Percentiles rank a stretch among this genome's conserved stretches.
Evolutionary conservation across 2,329 filamentous ascomycete species (phyloP).

Genomic region (Gnomoniopsis sp.): DNA sequence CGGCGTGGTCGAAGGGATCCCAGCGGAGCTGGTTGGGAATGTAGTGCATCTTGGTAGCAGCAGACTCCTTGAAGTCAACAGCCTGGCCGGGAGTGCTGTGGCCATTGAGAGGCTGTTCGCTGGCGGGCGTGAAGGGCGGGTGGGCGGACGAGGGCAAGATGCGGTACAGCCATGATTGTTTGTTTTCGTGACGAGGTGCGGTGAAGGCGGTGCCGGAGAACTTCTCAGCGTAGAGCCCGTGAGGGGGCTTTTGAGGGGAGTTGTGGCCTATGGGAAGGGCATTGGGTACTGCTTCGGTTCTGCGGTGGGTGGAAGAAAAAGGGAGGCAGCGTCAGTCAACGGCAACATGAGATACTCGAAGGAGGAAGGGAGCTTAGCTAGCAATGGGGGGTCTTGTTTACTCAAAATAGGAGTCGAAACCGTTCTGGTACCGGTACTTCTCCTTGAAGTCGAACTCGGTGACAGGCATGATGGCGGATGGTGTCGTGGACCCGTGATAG

Average conservation of each 20-base stretch:
- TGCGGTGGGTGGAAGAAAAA: conserved; percentile 30
- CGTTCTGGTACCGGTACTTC: conserved; percentile 73
- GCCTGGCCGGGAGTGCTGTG: conserved; percentile 21
- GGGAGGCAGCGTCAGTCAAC: not conserved
- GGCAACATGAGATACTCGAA: not conserved
- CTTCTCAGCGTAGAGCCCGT: conserved; percentile 80
- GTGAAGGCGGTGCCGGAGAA: conserved; percentile 71
- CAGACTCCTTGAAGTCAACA: conserved; percentile 20
- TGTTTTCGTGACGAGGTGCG: conserved; percentile 64
- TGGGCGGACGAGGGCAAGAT: conserved; percentile 64
- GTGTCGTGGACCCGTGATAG: not conserved
- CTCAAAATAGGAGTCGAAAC: conserved; percentile 77
- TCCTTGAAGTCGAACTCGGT: conserved; percentile 47
- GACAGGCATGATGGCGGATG: conserved; percentile 41
- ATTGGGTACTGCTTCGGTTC: conserved; percentile 71
- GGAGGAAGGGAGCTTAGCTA: too few relatives aligned
- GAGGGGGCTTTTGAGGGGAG: conserved; percentile 75
- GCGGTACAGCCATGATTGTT: conserved; percentile 70
- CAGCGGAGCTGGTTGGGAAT: conserved; percentile 80
- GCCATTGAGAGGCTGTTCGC: conserved; percentile 24
- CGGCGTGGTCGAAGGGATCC: conserved; percentile 71
- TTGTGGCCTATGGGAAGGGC: conserved; percentile 74
- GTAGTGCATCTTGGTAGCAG: conserved; percentile 55
- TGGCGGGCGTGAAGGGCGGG: conserved; percentile 48
- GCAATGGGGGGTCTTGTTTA: conserved; percentile 37